Conservation (phyloP, 164 flowering plant genomes). For the Macadamia integrifolia region DNA sequence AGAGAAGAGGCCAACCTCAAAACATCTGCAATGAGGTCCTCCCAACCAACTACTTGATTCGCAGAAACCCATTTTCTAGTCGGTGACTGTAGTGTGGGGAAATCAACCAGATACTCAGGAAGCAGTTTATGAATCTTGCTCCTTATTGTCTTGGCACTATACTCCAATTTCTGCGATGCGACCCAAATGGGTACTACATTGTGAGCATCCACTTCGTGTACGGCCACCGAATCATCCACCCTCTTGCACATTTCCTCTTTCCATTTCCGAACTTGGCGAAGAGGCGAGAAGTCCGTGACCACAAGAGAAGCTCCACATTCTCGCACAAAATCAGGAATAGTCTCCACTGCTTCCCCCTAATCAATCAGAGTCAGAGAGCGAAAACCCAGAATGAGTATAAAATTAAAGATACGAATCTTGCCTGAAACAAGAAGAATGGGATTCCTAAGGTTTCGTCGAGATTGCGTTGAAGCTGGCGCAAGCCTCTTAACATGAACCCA, state of each 20-base stretch:
- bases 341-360: slow-evolving; percentile 82
- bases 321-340: slow-evolving; percentile 63
- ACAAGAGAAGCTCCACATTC: slow-evolving; percentile 76
- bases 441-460: slow-evolving; percentile 42
- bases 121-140: slow-evolving; percentile 76
- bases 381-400: background rate
- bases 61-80: slow-evolving; percentile 39
- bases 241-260: slow-evolving; percentile 67
- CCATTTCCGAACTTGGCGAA: slow-evolving; percentile 56
- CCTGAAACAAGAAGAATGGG: slow-evolving; percentile 85
- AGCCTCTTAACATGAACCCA: slow-evolving; percentile 89
- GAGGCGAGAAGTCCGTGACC: slow-evolving; percentile 84
- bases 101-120: slow-evolving; percentile 74
- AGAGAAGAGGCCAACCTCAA: slow-evolving; percentile 42
- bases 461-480: slow-evolving; percentile 41
- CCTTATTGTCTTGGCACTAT: slow-evolving; percentile 77
- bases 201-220: slow-evolving; percentile 96
- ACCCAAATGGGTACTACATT: slow-evolving; percentile 90
- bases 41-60: slow-evolving; percentile 54
- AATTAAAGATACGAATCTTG: slow-evolving; percentile 4
- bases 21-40: slow-evolving; percentile 48
- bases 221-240: slow-evolving; percentile 46
- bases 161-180: slow-evolving; percentile 88
- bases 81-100: slow-evolving; percentile 43
- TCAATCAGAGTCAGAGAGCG: background rate